Evolutionary conservation across 1,284 basidiomycete genomes (phyloP).

Genomic region (Ustilago trichophora): DNA sequence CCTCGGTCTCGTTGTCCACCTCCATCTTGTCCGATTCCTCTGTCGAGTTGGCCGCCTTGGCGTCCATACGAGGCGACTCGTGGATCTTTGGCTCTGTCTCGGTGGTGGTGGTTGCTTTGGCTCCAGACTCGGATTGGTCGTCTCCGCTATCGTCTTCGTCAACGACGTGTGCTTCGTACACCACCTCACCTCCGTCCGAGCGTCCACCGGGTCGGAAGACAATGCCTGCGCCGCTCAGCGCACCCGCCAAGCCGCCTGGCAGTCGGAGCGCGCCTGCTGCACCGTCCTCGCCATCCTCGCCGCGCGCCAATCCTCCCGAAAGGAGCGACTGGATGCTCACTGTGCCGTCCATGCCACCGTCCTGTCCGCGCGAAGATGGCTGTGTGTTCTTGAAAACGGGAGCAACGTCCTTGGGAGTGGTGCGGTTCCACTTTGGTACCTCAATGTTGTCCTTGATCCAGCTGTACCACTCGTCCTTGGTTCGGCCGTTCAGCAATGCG

Average conservation of each 20-base stretch:
- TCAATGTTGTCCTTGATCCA: slow-evolving; percentile 90
- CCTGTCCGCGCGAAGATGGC: slow-evolving; percentile 17
- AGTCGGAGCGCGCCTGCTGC: slow-evolving; percentile 30
- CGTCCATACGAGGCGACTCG: slow-evolving; percentile 45
- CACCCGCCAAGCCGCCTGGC: slow-evolving; percentile 52
- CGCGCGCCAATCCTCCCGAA: slow-evolving; percentile 56
- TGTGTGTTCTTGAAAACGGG: slow-evolving; percentile 72
- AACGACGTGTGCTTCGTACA: slow-evolving; percentile 61
- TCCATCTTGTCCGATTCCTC: slow-evolving; percentile 36
- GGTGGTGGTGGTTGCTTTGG: not conserved
- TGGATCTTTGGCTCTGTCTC: slow-evolving; percentile 48
- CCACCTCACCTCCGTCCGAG: slow-evolving; percentile 53
- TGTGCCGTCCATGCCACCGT: slow-evolving; percentile 33
- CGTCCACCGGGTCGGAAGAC: slow-evolving; percentile 58
- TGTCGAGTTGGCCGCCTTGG: slow-evolving; percentile 33
- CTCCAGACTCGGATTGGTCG: slow-evolving; percentile 35
- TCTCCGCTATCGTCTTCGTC: slow-evolving; percentile 55
- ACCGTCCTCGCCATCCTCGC: slow-evolving; percentile 49
- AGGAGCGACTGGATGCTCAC: slow-evolving; percentile 61
- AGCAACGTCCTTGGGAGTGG: slow-evolving; percentile 72
- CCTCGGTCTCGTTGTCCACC: slow-evolving; percentile 20
- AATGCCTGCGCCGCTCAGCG: slow-evolving; percentile 58
- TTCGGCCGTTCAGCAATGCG: slow-evolving; percentile 84
- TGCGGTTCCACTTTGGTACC: slow-evolving; percentile 74
- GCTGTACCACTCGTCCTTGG: slow-evolving; percentile 88